Percentiles rank a stretch among this genome's conserved stretches.
Conservation (phyloP, 1,284 basidiomycete genomes). For the Puccinia triticina region DNA sequence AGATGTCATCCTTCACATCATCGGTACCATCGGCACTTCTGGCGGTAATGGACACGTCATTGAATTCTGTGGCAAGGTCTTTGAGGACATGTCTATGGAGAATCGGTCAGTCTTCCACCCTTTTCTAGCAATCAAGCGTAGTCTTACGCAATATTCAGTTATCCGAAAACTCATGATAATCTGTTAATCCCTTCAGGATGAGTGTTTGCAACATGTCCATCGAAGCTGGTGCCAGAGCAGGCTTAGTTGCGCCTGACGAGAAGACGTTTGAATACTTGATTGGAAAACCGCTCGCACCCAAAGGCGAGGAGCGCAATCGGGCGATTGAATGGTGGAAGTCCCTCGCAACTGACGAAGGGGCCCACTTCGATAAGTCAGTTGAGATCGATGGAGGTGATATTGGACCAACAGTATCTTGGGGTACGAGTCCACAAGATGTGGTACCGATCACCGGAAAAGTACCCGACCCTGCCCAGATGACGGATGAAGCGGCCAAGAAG, state of each 20-base stretch:
- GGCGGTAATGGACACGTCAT: conserved; percentile 91
- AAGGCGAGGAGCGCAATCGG: conserved; percentile 85
- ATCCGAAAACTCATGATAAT: neutral
- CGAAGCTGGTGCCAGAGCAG: conserved; percentile 90
- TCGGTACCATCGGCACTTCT: conserved; percentile 89
- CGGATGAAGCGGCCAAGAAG: conserved; percentile 71
- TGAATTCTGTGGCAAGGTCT: conserved; percentile 88
- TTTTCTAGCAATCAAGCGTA: neutral
- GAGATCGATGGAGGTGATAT: conserved; percentile 85
- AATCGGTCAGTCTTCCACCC: conserved; percentile 62
- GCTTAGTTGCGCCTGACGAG: conserved; percentile 93
- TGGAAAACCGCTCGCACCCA: conserved; percentile 77
- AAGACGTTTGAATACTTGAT: conserved; percentile 85
- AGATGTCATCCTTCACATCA: conserved; percentile 92
- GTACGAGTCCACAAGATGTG: conserved; percentile 91
- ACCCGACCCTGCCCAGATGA: conserved; percentile 75
- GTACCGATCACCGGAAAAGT: conserved; percentile 82
- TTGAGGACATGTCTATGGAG: conserved; percentile 90
- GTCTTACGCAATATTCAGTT: neutral
- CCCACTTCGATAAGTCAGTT: conserved; percentile 85
- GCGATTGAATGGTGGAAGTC: conserved; percentile 87
- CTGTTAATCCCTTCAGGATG: conserved; percentile 66
- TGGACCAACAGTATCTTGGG: conserved; percentile 93
- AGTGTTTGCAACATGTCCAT: conserved; percentile 98
- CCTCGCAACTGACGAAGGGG: conserved; percentile 80